Conservation (phyloP, 1,284 basidiomycete species). For the Malassezia japonica region DNA sequence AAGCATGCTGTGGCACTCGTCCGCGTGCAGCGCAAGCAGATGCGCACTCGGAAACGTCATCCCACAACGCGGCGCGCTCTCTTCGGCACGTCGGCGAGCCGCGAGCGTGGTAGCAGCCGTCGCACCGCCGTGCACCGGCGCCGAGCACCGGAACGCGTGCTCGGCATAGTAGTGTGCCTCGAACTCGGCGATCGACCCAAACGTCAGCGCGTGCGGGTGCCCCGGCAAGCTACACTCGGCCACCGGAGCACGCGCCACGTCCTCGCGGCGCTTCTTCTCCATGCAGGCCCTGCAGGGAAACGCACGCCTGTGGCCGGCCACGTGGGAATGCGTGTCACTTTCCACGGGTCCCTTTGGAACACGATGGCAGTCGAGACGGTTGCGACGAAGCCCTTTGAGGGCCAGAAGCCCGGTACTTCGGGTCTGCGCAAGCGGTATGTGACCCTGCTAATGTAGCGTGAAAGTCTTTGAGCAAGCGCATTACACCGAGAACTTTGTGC, state of each 20-base stretch:
- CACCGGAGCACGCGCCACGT: not conserved
- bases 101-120: not conserved
- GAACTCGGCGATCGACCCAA: slow-evolving; percentile 59
- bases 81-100: slow-evolving; percentile 32
- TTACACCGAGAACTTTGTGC: slow-evolving; percentile 98
- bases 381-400: slow-evolving; percentile 43
- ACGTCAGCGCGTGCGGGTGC: slow-evolving; percentile 54
- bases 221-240: slow-evolving; percentile 52
- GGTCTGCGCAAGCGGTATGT: slow-evolving; percentile 42
- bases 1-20: slow-evolving; percentile 75
- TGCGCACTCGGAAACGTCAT: slow-evolving; percentile 76
- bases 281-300: not conserved
- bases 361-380: slow-evolving; percentile 37
- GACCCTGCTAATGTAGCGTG: slow-evolving; percentile 21
- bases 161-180: slow-evolving; percentile 70
- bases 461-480: slow-evolving; percentile 56
- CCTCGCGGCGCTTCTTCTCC: not conserved
- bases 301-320: not conserved
- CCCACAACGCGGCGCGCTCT: slow-evolving; percentile 53
- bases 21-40: slow-evolving; percentile 70
- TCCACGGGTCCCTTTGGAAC: no score
- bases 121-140: not conserved
- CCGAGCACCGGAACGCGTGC: slow-evolving; percentile 70
- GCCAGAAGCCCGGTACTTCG: slow-evolving; percentile 48
- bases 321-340: not conserved